phyloP scores from a whole-genome alignment of 106 monocot genomes.

The Phalaenopsis aphrodite region DNA sequence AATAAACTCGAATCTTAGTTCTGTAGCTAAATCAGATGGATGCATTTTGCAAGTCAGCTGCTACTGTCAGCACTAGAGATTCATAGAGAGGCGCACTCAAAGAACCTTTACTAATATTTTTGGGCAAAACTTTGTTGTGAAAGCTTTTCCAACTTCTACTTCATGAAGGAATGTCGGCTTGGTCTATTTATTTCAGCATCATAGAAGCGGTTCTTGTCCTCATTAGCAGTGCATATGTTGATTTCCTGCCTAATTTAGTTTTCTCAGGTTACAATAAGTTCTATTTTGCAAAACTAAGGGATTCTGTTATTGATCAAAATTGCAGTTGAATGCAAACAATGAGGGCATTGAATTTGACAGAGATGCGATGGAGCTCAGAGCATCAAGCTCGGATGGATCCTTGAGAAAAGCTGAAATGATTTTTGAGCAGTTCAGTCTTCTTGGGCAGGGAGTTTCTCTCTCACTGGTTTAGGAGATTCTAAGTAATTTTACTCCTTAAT shows the following conservation, averaged over 20 bases:
- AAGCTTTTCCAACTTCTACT: constrained; percentile 59
- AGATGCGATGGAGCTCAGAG: constrained; percentile 62
- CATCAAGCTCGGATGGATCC: constrained; percentile 69
- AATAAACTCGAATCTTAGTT: constrained; percentile 21
- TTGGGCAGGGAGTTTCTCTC: constrained; percentile 53
- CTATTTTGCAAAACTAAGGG: constrained; percentile 71
- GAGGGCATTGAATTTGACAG: constrained; percentile 64
- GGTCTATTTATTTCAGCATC: constrained; percentile 45
- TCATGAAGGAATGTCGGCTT: constrained; percentile 41
- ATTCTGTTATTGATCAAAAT: constrained; percentile 37
- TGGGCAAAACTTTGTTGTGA: constrained; percentile 64
- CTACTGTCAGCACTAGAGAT: constrained; percentile 6
- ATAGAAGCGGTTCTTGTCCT: constrained; percentile 45
- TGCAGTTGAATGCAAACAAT: constrained; percentile 46
- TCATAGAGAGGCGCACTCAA: constrained; percentile 60
- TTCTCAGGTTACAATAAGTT: constrained; percentile 68
- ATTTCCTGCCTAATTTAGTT: constrained; percentile 57
- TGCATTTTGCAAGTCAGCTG: constrained; percentile 4
- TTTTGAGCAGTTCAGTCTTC: constrained; percentile 72
- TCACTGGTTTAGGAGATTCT: constrained; percentile 66
- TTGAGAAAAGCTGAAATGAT: constrained; percentile 64
- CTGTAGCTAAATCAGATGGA: constrained; percentile 20
- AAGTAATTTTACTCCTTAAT: constrained; percentile 14
- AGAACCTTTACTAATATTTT: constrained; percentile 59
- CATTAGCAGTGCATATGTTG: constrained; percentile 28